Evolutionary conservation across 2,329 filamentous ascomycete species (phyloP), one percentile per base, ranked within the genome.

Genomic region (Ophiostoma sp.): DNA sequence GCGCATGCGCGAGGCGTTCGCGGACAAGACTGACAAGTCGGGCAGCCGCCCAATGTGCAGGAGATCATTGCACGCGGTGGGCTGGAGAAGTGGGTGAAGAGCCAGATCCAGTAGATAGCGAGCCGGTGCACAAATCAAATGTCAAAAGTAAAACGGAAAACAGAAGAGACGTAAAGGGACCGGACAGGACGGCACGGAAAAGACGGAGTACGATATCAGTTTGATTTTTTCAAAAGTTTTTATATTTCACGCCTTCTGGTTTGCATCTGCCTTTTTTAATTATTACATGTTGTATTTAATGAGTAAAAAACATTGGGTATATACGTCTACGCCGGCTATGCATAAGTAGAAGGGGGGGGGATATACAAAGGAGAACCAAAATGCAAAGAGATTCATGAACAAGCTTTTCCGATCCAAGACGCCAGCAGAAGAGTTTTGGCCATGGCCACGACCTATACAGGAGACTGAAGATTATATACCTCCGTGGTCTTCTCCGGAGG

Each of bases 71-170:
- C 90, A 0, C 78, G 83, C 65, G 91, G 91, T 2, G 92, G 92
- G 0, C 75, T 96, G 70, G 91, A 93, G 81, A 89, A 87, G 71
- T 96, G 92, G 92, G 90, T 95, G 9, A 89, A 90, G 83, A 82
- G 83, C 68, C 82, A 90, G 76, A 90, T 93, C 74, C 38, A 67
- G 52, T 70, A 16, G n/a, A 14, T 27, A 27, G 27, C 12, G 38
- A n/a, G 38, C 3, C 36, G 36, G 8, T 55, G 16, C 16, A 62
- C n/a, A 18, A 55, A 47, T 11, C 45, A 11, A 16, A 47, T 11
- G 45, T 14, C 2, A 47, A 12, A 47, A 47, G 16, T 7, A 47
- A 47, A 47, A 7, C 49, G 49, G 27, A 18, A 18, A n/a, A 18
- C 11, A 55, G 49, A 68, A 38, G 11, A 27, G 41, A 12, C 40